phyloP scores from a whole-genome alignment of 1,284 basidiomycete species.

The Fomitopsis pinicola region DNA sequence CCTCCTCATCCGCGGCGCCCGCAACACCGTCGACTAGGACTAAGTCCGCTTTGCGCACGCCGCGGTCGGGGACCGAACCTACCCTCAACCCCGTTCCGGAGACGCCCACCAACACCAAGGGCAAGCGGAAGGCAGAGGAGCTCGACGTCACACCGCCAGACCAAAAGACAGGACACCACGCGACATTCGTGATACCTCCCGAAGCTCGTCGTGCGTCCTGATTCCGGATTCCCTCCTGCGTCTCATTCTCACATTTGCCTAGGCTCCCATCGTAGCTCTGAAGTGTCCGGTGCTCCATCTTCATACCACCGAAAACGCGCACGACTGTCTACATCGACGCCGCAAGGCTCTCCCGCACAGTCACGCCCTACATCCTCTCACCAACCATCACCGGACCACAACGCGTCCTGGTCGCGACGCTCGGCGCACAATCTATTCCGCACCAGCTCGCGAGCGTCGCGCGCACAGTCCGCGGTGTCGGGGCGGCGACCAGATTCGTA shows the following conservation, averaged over 20 bases:
- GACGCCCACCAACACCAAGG: constrained; percentile 29
- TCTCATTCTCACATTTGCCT: constrained; percentile 4
- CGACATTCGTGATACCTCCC: constrained; percentile 40
- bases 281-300: constrained; percentile 49
- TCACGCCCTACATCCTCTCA: constrained; percentile 25
- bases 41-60: neutral
- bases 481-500: constrained; percentile 13
- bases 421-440: constrained; percentile 33
- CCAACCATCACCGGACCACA: constrained; percentile 32
- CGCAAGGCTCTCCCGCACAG: constrained; percentile 22
- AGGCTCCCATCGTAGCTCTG: constrained; percentile 23
- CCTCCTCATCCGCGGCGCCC: constrained; percentile 11
- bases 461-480: constrained; percentile 14
- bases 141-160: constrained; percentile 46
- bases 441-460: constrained; percentile 34
- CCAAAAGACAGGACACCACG: constrained; percentile 28
- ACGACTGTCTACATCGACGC: constrained; percentile 47
- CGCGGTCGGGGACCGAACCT: constrained; percentile 17
- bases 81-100: constrained; percentile 22
- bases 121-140: constrained; percentile 51
- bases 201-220: constrained; percentile 40
- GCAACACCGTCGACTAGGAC: constrained; percentile 5
- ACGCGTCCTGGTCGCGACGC: constrained; percentile 54
- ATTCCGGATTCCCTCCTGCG: neutral
- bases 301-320: constrained; percentile 68